Conservation (phyloP, 2,329 filamentous ascomycete genomes). For the Exophiala sp. region DNA sequence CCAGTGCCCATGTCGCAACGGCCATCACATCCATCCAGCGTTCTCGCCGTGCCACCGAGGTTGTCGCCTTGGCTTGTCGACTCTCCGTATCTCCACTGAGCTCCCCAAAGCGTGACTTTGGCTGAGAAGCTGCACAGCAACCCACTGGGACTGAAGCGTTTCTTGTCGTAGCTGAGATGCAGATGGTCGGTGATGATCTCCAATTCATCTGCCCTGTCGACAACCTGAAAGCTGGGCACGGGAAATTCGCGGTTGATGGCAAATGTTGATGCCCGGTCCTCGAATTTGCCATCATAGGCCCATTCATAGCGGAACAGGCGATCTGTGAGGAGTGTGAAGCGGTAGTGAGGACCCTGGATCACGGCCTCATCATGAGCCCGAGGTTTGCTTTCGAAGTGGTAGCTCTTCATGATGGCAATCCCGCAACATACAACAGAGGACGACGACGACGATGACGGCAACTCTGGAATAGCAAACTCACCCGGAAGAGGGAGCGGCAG, state of each 20-base stretch:
- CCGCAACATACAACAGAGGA: background rate
- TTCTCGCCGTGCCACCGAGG: slow-evolving; percentile 48
- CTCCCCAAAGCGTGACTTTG: slow-evolving; percentile 38
- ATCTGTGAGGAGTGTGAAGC: slow-evolving; percentile 55
- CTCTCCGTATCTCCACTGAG: slow-evolving; percentile 51
- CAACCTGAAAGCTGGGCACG: slow-evolving; percentile 31
- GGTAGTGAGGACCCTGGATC: slow-evolving; percentile 47
- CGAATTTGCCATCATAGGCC: slow-evolving; percentile 54
- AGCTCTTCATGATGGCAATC: slow-evolving; percentile 20
- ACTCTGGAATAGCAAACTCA: no score
- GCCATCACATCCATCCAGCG: slow-evolving; percentile 51
- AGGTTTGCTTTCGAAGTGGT: slow-evolving; percentile 35
- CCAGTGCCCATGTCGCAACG: slow-evolving; percentile 47
- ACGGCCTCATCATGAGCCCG: slow-evolving; percentile 43
- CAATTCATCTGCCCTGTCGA: slow-evolving; percentile 41
- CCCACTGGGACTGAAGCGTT: slow-evolving; percentile 48
- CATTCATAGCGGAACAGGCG: slow-evolving; percentile 57
- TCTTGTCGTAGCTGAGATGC: slow-evolving; percentile 55
- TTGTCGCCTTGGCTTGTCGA: slow-evolving; percentile 32
- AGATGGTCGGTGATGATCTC: slow-evolving; percentile 53
- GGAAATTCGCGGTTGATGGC: slow-evolving; percentile 45
- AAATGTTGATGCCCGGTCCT: slow-evolving; percentile 58
- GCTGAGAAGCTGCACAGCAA: slow-evolving; percentile 42
- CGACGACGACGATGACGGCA: no score
- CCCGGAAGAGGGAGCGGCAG: no score